Evolutionary conservation across 768 basidiomycete species (phyloP).

Genomic region (Cystoderma amianthinum): DNA sequence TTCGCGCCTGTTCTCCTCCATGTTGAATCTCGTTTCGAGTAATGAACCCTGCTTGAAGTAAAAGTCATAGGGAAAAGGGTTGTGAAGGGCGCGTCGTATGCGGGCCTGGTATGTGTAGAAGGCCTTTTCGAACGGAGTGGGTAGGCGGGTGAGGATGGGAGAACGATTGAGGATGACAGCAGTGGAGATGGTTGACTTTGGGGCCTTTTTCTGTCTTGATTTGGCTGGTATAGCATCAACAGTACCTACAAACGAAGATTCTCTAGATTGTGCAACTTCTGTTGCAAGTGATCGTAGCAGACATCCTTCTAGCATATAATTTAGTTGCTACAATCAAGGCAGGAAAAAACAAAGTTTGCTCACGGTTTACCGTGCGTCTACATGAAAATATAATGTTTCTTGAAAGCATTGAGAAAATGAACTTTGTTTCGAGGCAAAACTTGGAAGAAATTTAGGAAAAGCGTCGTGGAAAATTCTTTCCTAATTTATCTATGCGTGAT

Average conservation of each 20-base stretch:
- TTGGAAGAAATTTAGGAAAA: not conserved
- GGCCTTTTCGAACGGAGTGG: slow-evolving; percentile 67
- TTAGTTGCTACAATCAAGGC: no score
- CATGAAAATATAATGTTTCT: not conserved
- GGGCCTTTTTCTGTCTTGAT: slow-evolving; percentile 16
- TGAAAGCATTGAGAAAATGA: not conserved
- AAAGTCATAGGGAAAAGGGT: slow-evolving; percentile 84
- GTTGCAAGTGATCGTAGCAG: slow-evolving; percentile 36
- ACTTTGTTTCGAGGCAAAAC: not conserved
- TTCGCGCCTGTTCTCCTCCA: slow-evolving; percentile 72
- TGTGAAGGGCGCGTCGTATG: slow-evolving; percentile 78
- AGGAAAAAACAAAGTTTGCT: no score
- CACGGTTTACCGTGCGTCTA: not conserved
- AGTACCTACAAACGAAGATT: not conserved
- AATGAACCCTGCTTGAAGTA: slow-evolving; percentile 92
- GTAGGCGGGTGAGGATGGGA: slow-evolving; percentile 67
- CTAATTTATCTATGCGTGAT: not conserved
- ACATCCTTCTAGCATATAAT: not conserved
- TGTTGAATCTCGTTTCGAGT: slow-evolving; percentile 72
- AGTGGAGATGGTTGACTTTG: slow-evolving; percentile 39
- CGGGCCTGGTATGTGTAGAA: slow-evolving; percentile 82
- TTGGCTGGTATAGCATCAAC: slow-evolving; percentile 3
- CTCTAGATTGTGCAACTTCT: slow-evolving; percentile 14
- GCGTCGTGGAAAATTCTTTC: not conserved
- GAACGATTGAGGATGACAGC: slow-evolving; percentile 75